Percentiles rank a stretch among this genome's conserved stretches.
These are phyloP conservation scores for Verticillium zaregamsianum DNA, from an alignment of 2,329 filamentous ascomycete genomes.

Conservation along the genomic window DNA sequence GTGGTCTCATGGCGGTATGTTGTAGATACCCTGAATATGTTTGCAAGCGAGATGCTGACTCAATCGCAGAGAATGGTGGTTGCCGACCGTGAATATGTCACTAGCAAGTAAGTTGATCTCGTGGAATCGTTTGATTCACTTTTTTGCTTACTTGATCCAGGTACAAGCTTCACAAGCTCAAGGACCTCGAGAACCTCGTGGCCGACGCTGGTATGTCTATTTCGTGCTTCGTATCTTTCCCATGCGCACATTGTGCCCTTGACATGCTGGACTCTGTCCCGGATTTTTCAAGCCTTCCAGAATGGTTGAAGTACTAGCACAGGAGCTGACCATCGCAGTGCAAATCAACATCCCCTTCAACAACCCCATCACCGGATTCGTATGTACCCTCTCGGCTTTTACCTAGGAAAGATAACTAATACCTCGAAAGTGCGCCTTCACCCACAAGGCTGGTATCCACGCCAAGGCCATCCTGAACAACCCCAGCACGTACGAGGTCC, in stretches of 20 bases:
- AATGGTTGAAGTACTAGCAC: too few relatives aligned
- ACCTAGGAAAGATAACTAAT: not conserved
- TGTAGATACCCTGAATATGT: not conserved
- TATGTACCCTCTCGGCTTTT: not conserved
- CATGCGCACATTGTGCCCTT: too few relatives aligned
- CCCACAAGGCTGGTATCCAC: slow-evolving; percentile 78
- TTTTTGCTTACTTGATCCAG: not conserved
- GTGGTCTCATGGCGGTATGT: slow-evolving; percentile 1
- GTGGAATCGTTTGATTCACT: not conserved
- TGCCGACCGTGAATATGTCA: not conserved
- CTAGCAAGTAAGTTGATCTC: not conserved
- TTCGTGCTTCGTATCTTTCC: too few relatives aligned
- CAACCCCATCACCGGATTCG: slow-evolving; percentile 72
- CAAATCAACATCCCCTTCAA: slow-evolving; percentile 53
- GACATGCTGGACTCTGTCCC: too few relatives aligned
- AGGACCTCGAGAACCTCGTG: slow-evolving; percentile 64
- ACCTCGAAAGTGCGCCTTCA: slow-evolving; percentile 38
- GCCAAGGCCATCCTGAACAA: slow-evolving; percentile 80
- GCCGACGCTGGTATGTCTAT: slow-evolving; percentile 50
- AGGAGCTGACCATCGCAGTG: not conserved
- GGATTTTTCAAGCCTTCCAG: not conserved
- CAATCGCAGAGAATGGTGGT: not conserved
- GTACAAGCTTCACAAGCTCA: slow-evolving; percentile 85
- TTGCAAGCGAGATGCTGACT: not conserved
- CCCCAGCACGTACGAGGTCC: slow-evolving; percentile 81